Base-by-base conservation (phyloP, 805 yeast genomes). In the Metschnikowia similis region DNA sequence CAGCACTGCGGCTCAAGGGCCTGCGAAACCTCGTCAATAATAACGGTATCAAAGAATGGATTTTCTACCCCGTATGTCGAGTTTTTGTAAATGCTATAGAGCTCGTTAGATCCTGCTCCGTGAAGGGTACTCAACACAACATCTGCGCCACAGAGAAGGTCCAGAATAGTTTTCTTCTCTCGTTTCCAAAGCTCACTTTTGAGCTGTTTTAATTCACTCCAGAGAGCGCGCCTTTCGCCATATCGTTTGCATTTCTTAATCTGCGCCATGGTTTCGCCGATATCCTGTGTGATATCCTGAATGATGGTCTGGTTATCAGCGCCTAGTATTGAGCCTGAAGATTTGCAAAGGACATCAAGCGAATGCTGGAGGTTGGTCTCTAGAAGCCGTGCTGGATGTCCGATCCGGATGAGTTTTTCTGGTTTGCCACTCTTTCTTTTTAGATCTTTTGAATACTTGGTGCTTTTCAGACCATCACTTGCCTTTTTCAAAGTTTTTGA, bases 11-110 rank as follows among this genome's bases (percentile, higher is more conserved):
- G 96, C 61, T 92, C 97, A 48, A 92, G 68, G 9, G 97, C 79
- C 65, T 92, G 99, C 0, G 97, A 89, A 0, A 92, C 97, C 66
- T 92, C 99, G 67, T 92, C 99, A 34, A 92, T 91, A 10, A 94
- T 87, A 31, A 92, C 73, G 0, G 96, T 82, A 55, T 88, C 89
- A 61, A 92, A 89, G 10, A 83, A 62, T 3, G 74, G 70, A 28
- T 65, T 63, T 2, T 64, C 67, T 7, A 35, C 41, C 26, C 59
- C 54, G 27, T 48, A 57, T 7, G 51, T 48, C 16, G 55, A 59
- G 34, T 66, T 70, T 37, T 66, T 70, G 57, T 80, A 79, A 38
- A 83, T 67, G 3, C 79, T 73, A n/a, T 79, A 72, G 8, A 90
- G 66, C 44, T 86, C 90, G 57, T 83, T 72, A 0, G 89, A 75